These are phyloP conservation scores for Penicillium taxi DNA, from an alignment of 495 filamentous ascomycete genomes.

Conservation along the genomic window DNA sequence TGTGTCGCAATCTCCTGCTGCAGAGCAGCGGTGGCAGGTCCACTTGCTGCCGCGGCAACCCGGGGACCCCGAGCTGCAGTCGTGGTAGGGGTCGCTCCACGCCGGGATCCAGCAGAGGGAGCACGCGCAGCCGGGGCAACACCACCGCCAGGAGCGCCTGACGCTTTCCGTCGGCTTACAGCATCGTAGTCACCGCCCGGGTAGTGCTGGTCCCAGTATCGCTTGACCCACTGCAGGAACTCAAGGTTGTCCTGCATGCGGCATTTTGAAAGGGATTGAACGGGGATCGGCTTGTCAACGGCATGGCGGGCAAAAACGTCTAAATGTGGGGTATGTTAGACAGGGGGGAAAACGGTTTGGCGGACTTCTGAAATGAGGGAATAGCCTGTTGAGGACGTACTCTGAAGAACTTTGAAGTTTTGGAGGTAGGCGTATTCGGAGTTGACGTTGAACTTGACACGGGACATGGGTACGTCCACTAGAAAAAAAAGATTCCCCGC, in stretches of 20 bases:
- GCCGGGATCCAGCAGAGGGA: conserved; percentile 28
- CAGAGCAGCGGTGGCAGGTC: conserved; percentile 56
- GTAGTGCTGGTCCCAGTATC: conserved; percentile 96
- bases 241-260: conserved; percentile 99
- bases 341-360: background rate
- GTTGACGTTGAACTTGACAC: conserved; percentile 97
- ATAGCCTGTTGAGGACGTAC: conserved; percentile 44
- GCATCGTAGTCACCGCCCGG: conserved; percentile 96
- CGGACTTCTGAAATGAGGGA: conserved; percentile 5
- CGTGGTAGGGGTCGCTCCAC: conserved; percentile 69
- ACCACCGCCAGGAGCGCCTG: conserved; percentile 45
- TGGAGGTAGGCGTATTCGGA: conserved; percentile 94
- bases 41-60: conserved; percentile 42
- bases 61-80: conserved; percentile 44
- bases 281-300: conserved; percentile 79
- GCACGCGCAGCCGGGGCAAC: conserved; percentile 32
- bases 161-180: conserved; percentile 71
- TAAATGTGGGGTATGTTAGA: conserved; percentile 24
- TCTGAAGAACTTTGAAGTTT: conserved; percentile 95
- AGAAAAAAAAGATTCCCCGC: conserved; percentile 7
- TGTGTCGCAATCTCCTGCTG: conserved; percentile 73
- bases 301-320: conserved; percentile 76
- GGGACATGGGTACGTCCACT: conserved; percentile 91
- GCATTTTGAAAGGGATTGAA: conserved; percentile 86
- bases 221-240: conserved; percentile 94